These are phyloP conservation scores for Pseudozyma pruni DNA, from an alignment of 1,284 basidiomycete genomes.

Conservation along the genomic window DNA sequence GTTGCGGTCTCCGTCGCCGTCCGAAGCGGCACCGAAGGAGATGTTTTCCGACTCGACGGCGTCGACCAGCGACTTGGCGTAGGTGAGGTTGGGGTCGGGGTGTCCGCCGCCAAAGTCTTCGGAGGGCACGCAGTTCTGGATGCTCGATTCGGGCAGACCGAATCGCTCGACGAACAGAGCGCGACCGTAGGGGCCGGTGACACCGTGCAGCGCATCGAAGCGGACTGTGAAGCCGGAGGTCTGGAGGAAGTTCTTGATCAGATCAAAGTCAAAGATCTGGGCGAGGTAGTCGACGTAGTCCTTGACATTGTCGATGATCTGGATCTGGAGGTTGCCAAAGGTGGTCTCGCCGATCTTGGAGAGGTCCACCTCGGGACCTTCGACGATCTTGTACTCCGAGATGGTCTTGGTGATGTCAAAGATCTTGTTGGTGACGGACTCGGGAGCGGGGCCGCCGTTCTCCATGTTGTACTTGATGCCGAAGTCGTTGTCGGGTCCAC, in stretches of 20 bases:
- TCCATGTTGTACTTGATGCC: constrained; percentile 99
- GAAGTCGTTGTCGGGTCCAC: constrained; percentile 96
- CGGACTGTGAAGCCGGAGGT: constrained; percentile 79
- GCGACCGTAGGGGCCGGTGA: constrained; percentile 94
- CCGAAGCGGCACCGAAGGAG: constrained; percentile 92
- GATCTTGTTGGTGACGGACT: constrained; percentile 92
- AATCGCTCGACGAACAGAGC: constrained; percentile 88
- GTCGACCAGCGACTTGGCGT: constrained; percentile 93
- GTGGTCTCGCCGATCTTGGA: constrained; percentile 81
- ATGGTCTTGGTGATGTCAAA: constrained; percentile 90
- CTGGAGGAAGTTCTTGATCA: constrained; percentile 90
- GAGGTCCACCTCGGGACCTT: constrained; percentile 83
- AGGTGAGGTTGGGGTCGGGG: constrained; percentile 98
- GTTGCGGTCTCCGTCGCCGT: constrained; percentile 97
- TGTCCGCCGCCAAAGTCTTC: constrained; percentile 97
- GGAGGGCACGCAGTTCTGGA: constrained; percentile 90
- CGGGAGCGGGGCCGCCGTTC: constrained; percentile 96
- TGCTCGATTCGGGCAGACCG: constrained; percentile 80
- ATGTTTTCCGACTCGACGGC: constrained; percentile 87
- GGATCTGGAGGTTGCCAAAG: constrained; percentile 77
- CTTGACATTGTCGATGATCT: constrained; percentile 91
- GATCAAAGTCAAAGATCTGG: constrained; percentile 91
- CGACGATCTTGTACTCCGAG: constrained; percentile 83
- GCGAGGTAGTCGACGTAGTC: constrained; percentile 88
- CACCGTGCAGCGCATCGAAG: constrained; percentile 95